Evolutionary conservation across 2,329 filamentous ascomycete genomes (phyloP).

Genomic region (Fusarium sublunatum): DNA sequence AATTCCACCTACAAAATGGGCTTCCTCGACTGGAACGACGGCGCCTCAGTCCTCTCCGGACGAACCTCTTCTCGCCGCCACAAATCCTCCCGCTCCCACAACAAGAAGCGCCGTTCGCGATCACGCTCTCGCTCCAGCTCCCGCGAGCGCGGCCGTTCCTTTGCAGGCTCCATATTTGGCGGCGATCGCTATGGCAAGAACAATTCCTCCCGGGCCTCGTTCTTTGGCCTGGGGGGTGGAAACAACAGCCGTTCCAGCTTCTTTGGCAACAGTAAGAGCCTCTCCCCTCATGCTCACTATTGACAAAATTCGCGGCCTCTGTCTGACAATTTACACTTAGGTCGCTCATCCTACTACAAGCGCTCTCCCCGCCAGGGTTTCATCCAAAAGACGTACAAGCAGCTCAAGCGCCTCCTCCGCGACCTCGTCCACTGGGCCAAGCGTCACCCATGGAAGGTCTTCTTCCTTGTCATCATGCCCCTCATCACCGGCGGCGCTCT

Average conservation of each 20-base stretch:
- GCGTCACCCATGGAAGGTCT: constrained; percentile 86
- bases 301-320: no score
- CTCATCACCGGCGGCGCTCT: constrained; percentile 86
- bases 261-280: constrained; percentile 56
- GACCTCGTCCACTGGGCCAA: constrained; percentile 85
- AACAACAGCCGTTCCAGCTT: constrained; percentile 59
- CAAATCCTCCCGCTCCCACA: constrained; percentile 47
- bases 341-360: constrained; percentile 76
- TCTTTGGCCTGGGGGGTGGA: constrained; percentile 59
- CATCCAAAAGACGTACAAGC: constrained; percentile 76
- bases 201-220: constrained; percentile 57
- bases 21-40: constrained; percentile 52
- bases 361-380: constrained; percentile 85
- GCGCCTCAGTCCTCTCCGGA: constrained; percentile 48
- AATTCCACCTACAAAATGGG: constrained; percentile 40
- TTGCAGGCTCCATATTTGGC: constrained; percentile 50
- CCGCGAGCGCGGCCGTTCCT: constrained; percentile 48
- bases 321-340: constrained; percentile 37
- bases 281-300: neutral
- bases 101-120: constrained; percentile 52
- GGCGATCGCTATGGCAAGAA: constrained; percentile 52
- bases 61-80: constrained; percentile 45
- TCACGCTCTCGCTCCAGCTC: constrained; percentile 55
- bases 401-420: constrained; percentile 81
- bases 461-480: constrained; percentile 88